These are phyloP conservation scores for Aspergillus quadrilineatus DNA, from an alignment of 2,329 filamentous ascomycete genomes.

Conservation along the genomic window DNA sequence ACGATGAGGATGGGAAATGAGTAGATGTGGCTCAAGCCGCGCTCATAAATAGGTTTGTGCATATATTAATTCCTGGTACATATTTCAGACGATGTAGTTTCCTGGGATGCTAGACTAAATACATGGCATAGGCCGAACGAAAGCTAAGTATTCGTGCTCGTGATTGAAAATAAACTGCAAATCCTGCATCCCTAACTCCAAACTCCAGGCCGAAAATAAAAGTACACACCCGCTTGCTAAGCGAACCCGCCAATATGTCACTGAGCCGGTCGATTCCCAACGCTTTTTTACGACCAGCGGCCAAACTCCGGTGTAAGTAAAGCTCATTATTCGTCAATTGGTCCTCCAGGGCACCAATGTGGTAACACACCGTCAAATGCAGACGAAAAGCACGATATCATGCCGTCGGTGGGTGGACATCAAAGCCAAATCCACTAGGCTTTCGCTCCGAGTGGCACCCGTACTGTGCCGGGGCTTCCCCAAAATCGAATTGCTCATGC, in stretches of 20 bases:
- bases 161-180: not conserved
- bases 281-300: not conserved
- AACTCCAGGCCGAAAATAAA: not conserved
- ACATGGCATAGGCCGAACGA: not conserved
- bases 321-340: constrained; percentile 3
- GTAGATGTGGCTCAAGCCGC: not conserved
- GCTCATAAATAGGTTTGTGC: too few relatives aligned
- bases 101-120: not conserved
- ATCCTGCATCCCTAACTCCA: not conserved
- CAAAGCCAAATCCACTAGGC: not conserved
- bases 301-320: not conserved
- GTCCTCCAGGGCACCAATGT: not conserved
- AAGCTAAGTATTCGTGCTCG: not conserved
- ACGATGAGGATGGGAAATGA: not conserved
- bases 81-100: not conserved
- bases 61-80: too few relatives aligned
- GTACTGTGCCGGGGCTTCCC: not conserved
- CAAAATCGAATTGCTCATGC: not conserved
- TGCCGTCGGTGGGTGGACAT: not conserved
- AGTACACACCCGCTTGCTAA: not conserved
- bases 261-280: not conserved
- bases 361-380: not conserved
- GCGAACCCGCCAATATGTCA: not conserved
- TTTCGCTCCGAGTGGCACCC: not conserved
- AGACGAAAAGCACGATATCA: not conserved